Conservation (phyloP, 2,329 filamentous ascomycete species). For the Colletotrichum ledebouriae region DNA sequence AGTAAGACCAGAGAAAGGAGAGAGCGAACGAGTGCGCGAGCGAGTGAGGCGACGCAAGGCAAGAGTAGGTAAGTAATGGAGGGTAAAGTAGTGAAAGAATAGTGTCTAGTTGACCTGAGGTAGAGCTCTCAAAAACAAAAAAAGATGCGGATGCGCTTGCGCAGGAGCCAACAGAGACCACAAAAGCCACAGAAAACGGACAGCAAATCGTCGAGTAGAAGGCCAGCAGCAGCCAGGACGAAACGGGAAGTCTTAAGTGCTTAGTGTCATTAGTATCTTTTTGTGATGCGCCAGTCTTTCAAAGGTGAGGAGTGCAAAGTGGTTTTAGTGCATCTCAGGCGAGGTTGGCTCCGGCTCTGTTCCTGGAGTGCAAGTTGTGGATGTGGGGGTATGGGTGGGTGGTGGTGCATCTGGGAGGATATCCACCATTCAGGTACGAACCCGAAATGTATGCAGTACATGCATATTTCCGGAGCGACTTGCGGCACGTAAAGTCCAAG, state of each 20-base stretch:
- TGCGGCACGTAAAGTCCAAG: conserved; percentile 21
- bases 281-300: conserved; percentile 32
- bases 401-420: conserved; percentile 24
- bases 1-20: not conserved
- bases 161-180: conserved; percentile 30
- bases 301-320: conserved; percentile 3
- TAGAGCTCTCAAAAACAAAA: not conserved
- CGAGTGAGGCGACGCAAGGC: not conserved
- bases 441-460: conserved; percentile 16
- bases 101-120: not conserved
- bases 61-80: not conserved
- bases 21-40: conserved; percentile 12
- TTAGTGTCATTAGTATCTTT: conserved; percentile 35
- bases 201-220: conserved; percentile 26
- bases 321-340: conserved; percentile 29
- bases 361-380: conserved; percentile 14
- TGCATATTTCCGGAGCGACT: conserved; percentile 19
- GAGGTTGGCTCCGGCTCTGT: conserved; percentile 16
- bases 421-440: conserved; percentile 41
- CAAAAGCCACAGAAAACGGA: conserved; percentile 38
- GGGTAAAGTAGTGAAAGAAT: not conserved
- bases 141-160: conserved; percentile 30
- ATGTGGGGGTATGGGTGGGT: no score
- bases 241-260: conserved; percentile 36
- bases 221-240: conserved; percentile 36